Evolutionary conservation across 768 basidiomycete species (phyloP), one percentile per base, ranked within the genome.

Genomic region (Mycena albidolilacea): DNA sequence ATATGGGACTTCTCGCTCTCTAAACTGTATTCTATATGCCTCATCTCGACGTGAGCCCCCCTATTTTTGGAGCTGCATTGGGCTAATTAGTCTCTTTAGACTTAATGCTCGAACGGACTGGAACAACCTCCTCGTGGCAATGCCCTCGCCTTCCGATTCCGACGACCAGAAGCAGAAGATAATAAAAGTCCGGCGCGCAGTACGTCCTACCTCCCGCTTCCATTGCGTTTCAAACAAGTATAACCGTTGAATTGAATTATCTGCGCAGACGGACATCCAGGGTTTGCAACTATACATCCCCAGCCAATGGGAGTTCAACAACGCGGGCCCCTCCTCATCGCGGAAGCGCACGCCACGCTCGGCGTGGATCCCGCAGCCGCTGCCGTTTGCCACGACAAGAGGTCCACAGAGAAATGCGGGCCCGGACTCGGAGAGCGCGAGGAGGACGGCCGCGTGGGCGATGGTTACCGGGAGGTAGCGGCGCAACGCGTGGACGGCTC

Each of bases 1-100:
- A 75, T 75, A 60, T 75, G 74, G 74, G 74, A 75, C 61, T 72
- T 72, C 37, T 75, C 68, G 5, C 71, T 76, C 15, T 52, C 55
- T 0, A 76, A 73, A 19, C 61, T 76, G 6, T 76, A 76, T 50
- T 70, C 71, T 9, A 68, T 76, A 14, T 73, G 64, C 12, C 61
- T 76, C 17, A 64, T 76, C 35, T 43, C 75, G 9, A 76, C 75
- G 68, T 74, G 60, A 19, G 69, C 50, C 7, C 59, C 44, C 17
- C 19, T 50, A n/a, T 50, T 19, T 19, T 1, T 41, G 1, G 8
- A 30, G 39, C 17, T 38, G 2, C 0, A 17, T 17, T 4, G 30
- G 30, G 4, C n/a, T 52, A 19, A 55, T 11, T 43, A 0, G 10
- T 12, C 30, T 17, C 11, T 48, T 0, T 43, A 74, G 73, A 11